Evolutionary conservation across 305 asterid genomes (phyloP).

Genomic region (Striga hermonthica): DNA sequence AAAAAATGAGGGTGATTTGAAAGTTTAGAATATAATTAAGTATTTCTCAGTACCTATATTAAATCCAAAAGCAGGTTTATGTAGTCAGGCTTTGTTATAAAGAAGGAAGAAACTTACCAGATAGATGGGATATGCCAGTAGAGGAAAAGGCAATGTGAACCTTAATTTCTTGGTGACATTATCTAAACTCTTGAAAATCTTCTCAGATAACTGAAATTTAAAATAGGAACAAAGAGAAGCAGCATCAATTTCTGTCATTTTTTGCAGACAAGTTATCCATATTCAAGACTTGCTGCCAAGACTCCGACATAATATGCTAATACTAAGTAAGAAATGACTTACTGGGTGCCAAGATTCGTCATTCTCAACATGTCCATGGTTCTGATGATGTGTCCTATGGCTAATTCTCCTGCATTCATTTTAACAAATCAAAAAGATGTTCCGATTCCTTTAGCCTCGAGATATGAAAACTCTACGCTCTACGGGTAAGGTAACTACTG

Average conservation of each 20-base stretch:
- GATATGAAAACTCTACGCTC: too few species aligned
- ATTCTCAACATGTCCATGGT: constrained; percentile 87
- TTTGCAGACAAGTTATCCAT: too few species aligned
- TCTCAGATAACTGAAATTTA: constrained; percentile 48
- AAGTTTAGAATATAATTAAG: too few species aligned
- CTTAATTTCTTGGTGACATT: constrained; percentile 29
- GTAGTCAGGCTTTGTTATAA: background rate
- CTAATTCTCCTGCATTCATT: constrained; percentile 70
- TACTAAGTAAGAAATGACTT: too few species aligned
- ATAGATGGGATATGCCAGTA: constrained; percentile 57
- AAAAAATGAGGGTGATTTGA: too few species aligned
- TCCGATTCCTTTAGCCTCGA: too few species aligned
- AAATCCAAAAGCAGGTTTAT: too few species aligned
- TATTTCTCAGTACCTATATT: too few species aligned
- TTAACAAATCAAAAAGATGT: constrained; percentile 1
- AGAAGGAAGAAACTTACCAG: constrained; percentile 36
- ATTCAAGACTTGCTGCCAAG: background rate
- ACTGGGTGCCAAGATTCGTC: constrained; percentile 92
- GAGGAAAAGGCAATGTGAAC: constrained; percentile 55
- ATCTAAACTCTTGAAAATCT: constrained; percentile 26
- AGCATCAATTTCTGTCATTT: too few species aligned
- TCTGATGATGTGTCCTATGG: constrained; percentile 86
- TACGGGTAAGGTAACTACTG: too few species aligned
- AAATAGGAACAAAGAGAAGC: background rate
- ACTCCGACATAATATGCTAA: too few species aligned